Evolutionary conservation across 352 stramenopile species (phyloP).

Genomic region (Globisporangium okanoganense): DNA sequence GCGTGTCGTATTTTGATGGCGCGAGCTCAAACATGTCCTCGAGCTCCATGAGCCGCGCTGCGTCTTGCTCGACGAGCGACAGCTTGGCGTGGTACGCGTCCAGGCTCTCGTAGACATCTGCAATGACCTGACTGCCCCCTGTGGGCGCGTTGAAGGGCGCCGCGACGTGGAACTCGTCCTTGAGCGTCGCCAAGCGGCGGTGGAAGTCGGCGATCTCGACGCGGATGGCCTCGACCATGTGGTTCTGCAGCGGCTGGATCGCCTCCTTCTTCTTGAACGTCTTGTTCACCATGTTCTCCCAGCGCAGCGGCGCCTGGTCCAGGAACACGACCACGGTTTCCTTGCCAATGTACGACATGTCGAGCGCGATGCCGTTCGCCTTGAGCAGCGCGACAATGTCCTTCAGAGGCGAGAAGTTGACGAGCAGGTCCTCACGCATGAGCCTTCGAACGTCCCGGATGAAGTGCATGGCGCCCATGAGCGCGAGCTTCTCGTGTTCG

Average conservation of each 20-base stretch:
- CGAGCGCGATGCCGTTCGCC: slow-evolving; percentile 83
- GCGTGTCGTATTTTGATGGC: slow-evolving; percentile 74
- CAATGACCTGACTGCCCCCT: slow-evolving; percentile 19
- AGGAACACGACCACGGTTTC: slow-evolving; percentile 83
- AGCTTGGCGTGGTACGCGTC: slow-evolving; percentile 85
- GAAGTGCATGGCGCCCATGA: slow-evolving; percentile 89
- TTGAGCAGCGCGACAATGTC: slow-evolving; percentile 84
- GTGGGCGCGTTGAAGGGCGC: slow-evolving; percentile 51
- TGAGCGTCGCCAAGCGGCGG: slow-evolving; percentile 53
- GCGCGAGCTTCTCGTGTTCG: slow-evolving; percentile 37
- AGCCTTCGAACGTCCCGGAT: slow-evolving; percentile 85
- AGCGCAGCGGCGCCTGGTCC: slow-evolving; percentile 85
- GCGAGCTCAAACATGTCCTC: slow-evolving; percentile 95
- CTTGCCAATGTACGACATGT: slow-evolving; percentile 85
- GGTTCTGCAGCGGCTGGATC: slow-evolving; percentile 89
- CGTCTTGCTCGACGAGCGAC: slow-evolving; percentile 76
- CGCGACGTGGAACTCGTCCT: slow-evolving; percentile 54
- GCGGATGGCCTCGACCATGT: slow-evolving; percentile 82
- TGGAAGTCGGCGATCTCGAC: slow-evolving; percentile 72
- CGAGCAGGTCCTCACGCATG: slow-evolving; percentile 77
- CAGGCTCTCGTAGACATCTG: slow-evolving; percentile 84
- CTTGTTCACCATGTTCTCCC: slow-evolving; percentile 92
- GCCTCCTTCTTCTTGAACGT: slow-evolving; percentile 91
- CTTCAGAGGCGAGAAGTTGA: slow-evolving; percentile 72
- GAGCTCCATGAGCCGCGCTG: slow-evolving; percentile 80